These are phyloP conservation scores for Pythium oligandrum DNA, from an alignment of 352 stramenopile species.

Conservation along the genomic window DNA sequence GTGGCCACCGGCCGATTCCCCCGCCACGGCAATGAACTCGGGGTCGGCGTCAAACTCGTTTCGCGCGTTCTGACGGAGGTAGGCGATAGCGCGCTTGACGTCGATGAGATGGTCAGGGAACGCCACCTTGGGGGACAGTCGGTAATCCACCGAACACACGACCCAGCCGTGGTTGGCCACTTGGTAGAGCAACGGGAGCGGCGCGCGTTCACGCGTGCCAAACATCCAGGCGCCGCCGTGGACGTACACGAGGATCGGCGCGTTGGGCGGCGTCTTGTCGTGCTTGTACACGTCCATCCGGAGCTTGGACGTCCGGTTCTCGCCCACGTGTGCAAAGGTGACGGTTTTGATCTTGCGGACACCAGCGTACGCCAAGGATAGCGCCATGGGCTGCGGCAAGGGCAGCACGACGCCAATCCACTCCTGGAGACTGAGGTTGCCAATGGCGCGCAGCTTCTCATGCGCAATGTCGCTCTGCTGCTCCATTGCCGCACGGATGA, in stretches of 20 bases:
- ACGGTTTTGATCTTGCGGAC: slow-evolving; percentile 47
- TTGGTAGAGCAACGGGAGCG: slow-evolving; percentile 59
- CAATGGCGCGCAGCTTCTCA: slow-evolving; percentile 28
- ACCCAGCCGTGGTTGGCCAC: slow-evolving; percentile 52
- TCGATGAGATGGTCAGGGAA: slow-evolving; percentile 73
- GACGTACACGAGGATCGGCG: slow-evolving; percentile 73
- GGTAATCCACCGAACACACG: slow-evolving; percentile 77
- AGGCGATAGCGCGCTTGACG: slow-evolving; percentile 64
- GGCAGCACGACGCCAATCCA: slow-evolving; percentile 60
- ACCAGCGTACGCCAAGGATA: slow-evolving; percentile 45
- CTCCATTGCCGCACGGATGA: slow-evolving; percentile 36
- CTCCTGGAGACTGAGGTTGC: slow-evolving; percentile 36
- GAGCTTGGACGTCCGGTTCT: slow-evolving; percentile 45
- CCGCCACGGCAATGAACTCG: slow-evolving; percentile 63
- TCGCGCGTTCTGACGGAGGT: slow-evolving; percentile 40
- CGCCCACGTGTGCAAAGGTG: slow-evolving; percentile 63
- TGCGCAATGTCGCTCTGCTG: slow-evolving; percentile 24
- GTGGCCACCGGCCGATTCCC: slow-evolving; percentile 69
- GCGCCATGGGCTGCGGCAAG: slow-evolving; percentile 44
- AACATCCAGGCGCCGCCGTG: slow-evolving; percentile 78
- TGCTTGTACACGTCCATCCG: slow-evolving; percentile 78
- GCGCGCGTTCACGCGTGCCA: slow-evolving; percentile 39
- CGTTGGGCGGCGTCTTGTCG: slow-evolving; percentile 31
- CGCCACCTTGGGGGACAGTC: slow-evolving; percentile 53
- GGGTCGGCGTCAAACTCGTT: slow-evolving; percentile 46